These are phyloP conservation scores for Gossypium herbaceum DNA, from an alignment of 345 rosid genomes.

Conservation along the genomic window DNA sequence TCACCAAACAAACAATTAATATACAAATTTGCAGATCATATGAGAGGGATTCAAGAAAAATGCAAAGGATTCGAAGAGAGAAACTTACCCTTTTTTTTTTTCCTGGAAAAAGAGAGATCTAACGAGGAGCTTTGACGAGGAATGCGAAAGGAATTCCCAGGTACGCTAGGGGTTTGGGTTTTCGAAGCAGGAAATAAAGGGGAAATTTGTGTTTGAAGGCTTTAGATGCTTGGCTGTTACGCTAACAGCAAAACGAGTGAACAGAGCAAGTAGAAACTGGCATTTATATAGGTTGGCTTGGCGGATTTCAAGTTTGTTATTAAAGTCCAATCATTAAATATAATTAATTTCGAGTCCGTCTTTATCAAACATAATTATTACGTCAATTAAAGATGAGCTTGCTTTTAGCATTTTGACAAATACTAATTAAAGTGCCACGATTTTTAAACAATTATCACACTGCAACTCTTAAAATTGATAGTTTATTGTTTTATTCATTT, in stretches of 20 bases:
- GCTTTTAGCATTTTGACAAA: no score
- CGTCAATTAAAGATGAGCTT: no score
- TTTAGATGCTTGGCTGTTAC: not conserved
- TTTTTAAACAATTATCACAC: no score
- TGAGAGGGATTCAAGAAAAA: not conserved
- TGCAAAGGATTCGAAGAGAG: not conserved
- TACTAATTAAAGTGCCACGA: no score
- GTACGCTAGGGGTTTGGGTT: constrained; percentile 16
- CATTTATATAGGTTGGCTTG: not conserved
- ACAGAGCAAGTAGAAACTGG: no score
- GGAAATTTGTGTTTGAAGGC: no score
- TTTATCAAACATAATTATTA: not conserved
- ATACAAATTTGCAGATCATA: not conserved
- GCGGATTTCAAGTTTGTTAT: constrained; percentile 21
- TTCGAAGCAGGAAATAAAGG: not conserved
- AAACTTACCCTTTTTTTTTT: not conserved
- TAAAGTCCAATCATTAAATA: not conserved
- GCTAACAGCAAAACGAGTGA: not conserved
- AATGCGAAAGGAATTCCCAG: not conserved
- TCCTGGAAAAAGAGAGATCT: not conserved
- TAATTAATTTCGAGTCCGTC: constrained; percentile 26
- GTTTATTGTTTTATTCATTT: no score
- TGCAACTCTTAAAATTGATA: no score
- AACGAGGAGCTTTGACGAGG: not conserved
- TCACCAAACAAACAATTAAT: not conserved